Evolutionary conservation across 371 early-diverging fungal species (phyloP).

Genomic region (Mortierella sp.): DNA sequence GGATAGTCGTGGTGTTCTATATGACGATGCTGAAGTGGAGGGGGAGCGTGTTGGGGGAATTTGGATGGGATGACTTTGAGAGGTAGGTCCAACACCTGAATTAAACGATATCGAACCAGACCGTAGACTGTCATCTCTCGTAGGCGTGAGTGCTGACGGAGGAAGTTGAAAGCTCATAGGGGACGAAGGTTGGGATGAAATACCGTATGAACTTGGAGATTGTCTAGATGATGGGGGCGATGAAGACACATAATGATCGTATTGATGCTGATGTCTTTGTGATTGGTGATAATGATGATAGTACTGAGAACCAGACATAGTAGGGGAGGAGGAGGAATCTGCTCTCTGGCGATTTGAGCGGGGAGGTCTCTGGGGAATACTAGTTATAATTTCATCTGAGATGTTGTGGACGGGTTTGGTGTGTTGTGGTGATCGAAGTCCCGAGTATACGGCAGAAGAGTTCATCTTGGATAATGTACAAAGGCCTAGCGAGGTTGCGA

Average conservation of each 20-base stretch:
- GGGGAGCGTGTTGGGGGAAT: constrained; percentile 9
- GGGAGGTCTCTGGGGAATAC: constrained; percentile 41
- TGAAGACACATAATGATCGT: constrained; percentile 34
- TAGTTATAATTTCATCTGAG: constrained; percentile 35
- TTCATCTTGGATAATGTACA: constrained; percentile 17
- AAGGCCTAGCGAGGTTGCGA: not conserved
- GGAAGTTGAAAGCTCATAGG: constrained; percentile 39
- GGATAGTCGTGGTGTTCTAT: constrained; percentile 32
- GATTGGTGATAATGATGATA: constrained; percentile 35
- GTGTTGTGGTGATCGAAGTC: constrained; percentile 39
- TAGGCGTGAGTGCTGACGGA: constrained; percentile 39
- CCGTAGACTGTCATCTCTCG: constrained; percentile 30
- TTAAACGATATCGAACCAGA: constrained; percentile 25
- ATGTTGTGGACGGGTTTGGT: constrained; percentile 14
- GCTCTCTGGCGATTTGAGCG: constrained; percentile 23
- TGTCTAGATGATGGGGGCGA: constrained; percentile 30
- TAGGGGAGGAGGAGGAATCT: constrained; percentile 29
- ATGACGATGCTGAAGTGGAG: constrained; percentile 19
- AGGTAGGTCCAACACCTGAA: not conserved
- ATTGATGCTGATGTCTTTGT: constrained; percentile 17
- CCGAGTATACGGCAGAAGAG: constrained; percentile 8
- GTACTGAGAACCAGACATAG: constrained; percentile 35
- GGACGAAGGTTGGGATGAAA: constrained; percentile 38
- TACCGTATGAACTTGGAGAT: constrained; percentile 24
- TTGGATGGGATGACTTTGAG: constrained; percentile 24